phyloP scores from a whole-genome alignment of 2,329 filamentous ascomycete species.

The Mycosphaerella arachidis region DNA sequence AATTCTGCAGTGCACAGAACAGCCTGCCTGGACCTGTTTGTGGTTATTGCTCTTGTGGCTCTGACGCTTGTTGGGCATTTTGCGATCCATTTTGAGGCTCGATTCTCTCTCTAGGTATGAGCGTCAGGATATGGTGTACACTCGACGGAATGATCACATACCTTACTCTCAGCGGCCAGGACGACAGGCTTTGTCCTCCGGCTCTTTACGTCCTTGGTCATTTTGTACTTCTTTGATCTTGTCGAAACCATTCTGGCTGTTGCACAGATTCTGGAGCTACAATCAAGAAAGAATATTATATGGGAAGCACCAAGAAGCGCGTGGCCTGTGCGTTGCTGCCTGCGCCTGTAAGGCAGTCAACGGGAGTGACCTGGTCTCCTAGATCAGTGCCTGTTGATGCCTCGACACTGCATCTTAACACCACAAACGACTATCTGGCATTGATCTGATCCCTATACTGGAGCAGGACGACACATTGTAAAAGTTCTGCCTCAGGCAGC shows the following conservation, averaged over 20 bases:
- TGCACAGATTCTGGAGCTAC: background rate
- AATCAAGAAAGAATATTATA: too few relatives aligned
- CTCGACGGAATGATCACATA: background rate
- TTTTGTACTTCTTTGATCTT: background rate
- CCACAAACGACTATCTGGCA: background rate
- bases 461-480: background rate
- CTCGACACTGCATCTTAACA: background rate
- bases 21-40: background rate
- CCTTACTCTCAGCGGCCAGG: background rate
- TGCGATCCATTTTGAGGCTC: background rate
- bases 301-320: background rate
- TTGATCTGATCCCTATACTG: background rate
- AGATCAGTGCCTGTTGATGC: background rate
- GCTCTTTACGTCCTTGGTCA: background rate
- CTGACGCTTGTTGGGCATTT: background rate
- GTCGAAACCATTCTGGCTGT: background rate
- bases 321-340: background rate
- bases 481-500: background rate
- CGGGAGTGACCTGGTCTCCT: background rate
- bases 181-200: background rate
- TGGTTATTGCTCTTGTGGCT: background rate
- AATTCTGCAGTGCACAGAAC: slow-evolving; percentile 5
- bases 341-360: background rate
- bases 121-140: background rate
- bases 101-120: background rate